phyloP scores from a whole-genome alignment of 352 stramenopile genomes.

The Poterioochromonas sp. region DNA sequence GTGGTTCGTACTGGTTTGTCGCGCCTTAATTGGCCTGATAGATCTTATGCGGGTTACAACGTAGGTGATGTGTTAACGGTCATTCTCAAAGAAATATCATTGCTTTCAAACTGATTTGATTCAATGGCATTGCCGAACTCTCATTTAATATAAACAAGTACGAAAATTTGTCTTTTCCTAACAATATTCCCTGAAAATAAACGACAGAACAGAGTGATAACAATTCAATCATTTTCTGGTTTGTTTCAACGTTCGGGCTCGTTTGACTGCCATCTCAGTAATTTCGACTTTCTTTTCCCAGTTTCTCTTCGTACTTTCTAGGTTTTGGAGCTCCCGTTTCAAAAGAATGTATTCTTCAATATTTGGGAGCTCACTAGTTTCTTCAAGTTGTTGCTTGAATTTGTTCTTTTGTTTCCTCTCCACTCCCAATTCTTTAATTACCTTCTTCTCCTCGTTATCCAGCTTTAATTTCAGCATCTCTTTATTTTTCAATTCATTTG shows the following conservation, averaged over 20 bases:
- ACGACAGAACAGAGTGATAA: too few relatives aligned
- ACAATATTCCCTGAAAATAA: too few relatives aligned
- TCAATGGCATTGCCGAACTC: too few relatives aligned
- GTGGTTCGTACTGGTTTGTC: too few relatives aligned
- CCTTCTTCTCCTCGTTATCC: slow-evolving; percentile 36
- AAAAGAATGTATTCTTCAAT: slow-evolving; percentile 78
- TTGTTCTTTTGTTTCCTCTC: slow-evolving; percentile 38
- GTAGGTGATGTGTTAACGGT: too few relatives aligned
- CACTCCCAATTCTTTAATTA: slow-evolving; percentile 37
- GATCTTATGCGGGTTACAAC: too few relatives aligned
- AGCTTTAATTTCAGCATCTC: slow-evolving; percentile 32
- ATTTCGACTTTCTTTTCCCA: slow-evolving; percentile 86
- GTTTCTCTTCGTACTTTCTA: slow-evolving; percentile 71
- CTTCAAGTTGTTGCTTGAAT: slow-evolving; percentile 47
- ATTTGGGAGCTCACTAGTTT: slow-evolving; percentile 68
- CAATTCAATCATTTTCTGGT: too few relatives aligned
- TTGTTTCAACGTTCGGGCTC: not conserved
- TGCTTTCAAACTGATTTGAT: too few relatives aligned
- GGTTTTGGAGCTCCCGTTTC: slow-evolving; percentile 71
- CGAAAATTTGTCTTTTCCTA: too few relatives aligned
- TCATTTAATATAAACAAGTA: too few relatives aligned
- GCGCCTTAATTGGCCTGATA: too few relatives aligned
- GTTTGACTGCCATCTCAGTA: slow-evolving; percentile 65
- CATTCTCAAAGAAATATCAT: too few relatives aligned
- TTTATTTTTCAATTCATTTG: slow-evolving; percentile 18